These are phyloP conservation scores for Porcisia hertigi DNA, from an alignment of 208 protist genomes.

Conservation along the genomic window DNA sequence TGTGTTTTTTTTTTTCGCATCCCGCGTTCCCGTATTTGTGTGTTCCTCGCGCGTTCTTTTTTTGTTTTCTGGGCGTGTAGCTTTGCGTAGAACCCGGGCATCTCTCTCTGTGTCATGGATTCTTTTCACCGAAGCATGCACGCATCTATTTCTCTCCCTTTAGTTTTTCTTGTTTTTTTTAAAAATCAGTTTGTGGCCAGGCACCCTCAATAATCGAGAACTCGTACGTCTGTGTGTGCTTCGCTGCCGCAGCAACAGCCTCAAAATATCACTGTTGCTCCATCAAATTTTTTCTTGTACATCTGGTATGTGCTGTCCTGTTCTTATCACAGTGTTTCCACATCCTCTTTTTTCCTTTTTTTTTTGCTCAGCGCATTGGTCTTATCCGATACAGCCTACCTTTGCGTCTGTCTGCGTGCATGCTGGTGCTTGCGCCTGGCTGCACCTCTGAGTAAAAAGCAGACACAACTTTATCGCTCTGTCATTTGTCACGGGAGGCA, in stretches of 20 bases:
- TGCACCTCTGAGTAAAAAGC: not conserved
- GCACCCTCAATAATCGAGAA: too few relatives aligned
- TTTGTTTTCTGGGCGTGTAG: not conserved
- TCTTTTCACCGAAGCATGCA: too few relatives aligned
- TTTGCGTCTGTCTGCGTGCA: not conserved
- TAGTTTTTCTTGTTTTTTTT: too few relatives aligned
- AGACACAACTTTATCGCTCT: not conserved
- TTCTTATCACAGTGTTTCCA: not conserved
- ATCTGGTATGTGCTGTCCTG: not conserved
- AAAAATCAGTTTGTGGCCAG: too few relatives aligned
- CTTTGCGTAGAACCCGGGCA: too few relatives aligned
- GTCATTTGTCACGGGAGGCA: not conserved
- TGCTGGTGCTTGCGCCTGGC: not conserved
- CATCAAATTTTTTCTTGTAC: not conserved
- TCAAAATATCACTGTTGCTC: not conserved
- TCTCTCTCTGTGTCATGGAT: too few relatives aligned
- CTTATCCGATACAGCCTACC: not conserved
- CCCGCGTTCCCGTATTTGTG: not conserved
- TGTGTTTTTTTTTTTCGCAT: constrained; percentile 3
- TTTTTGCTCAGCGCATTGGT: not conserved
- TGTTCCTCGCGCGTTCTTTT: constrained; percentile 12
- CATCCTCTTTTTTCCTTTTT: not conserved
- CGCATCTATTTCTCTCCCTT: too few relatives aligned
- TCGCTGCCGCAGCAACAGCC: too few relatives aligned
- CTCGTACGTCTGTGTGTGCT: too few relatives aligned